Percentiles rank a stretch among this genome's conserved stretches.
Conservation (phyloP, 345 rosid species). For the Eucalyptus fibrosa region DNA sequence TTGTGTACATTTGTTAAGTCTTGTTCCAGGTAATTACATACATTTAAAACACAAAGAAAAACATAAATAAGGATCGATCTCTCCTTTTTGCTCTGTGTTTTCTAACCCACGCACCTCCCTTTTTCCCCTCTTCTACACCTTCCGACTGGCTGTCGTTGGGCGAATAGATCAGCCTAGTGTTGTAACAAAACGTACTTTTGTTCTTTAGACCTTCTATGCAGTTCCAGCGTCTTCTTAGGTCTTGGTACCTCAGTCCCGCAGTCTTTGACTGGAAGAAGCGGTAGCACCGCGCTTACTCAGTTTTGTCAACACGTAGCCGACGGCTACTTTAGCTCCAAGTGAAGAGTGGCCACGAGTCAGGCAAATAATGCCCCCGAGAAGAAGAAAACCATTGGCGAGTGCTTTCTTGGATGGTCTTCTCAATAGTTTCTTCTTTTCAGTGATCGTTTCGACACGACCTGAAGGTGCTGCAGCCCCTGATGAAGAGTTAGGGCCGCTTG, state of each 20-base stretch:
- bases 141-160: background rate
- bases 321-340: conserved; percentile 72
- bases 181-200: background rate
- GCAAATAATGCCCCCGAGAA: conserved; percentile 65
- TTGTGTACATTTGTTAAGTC: background rate
- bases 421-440: conserved; percentile 18
- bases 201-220: background rate
- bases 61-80: background rate
- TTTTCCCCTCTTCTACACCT: background rate
- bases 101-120: background rate
- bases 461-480: background rate
- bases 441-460: background rate
- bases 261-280: conserved; percentile 22
- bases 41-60: background rate
- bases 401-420: conserved; percentile 55
- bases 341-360: conserved; percentile 62
- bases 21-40: background rate
- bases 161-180: background rate
- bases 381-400: conserved; percentile 56
- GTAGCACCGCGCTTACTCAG: conserved; percentile 40
- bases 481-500: background rate
- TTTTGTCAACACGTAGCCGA: conserved; percentile 76
- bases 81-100: background rate
- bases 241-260: background rate
- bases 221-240: background rate